These are phyloP conservation scores for Smittium mucronatum DNA, from an alignment of 371 early-diverging fungal species.

Conservation along the genomic window DNA sequence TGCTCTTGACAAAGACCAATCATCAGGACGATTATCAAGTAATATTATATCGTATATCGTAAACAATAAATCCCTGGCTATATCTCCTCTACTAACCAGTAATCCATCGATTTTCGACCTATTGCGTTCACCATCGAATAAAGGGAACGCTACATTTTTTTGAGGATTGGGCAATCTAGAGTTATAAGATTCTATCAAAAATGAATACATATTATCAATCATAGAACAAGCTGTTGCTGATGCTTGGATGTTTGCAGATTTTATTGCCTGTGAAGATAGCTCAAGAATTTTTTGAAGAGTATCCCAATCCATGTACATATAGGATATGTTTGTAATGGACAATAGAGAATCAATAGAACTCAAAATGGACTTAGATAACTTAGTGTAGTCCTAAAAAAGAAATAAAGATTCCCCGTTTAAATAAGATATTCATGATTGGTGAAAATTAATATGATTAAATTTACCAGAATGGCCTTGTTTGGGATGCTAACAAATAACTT, in stretches of 20 bases:
- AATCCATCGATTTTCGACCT: slow-evolving; percentile 9
- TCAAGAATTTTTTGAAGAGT: slow-evolving; percentile 34
- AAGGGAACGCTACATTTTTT: not conserved
- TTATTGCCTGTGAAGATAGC: slow-evolving; percentile 35
- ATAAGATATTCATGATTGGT: too few relatives aligned
- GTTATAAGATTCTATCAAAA: slow-evolving; percentile 46
- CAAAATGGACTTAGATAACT: slow-evolving; percentile 25
- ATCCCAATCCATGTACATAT: slow-evolving; percentile 24
- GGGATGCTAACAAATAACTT: slow-evolving; percentile 61
- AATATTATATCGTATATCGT: slow-evolving; percentile 55
- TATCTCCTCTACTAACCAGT: slow-evolving; percentile 19
- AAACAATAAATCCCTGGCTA: slow-evolving; percentile 45
- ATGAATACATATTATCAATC: slow-evolving; percentile 55
- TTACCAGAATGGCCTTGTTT: slow-evolving; percentile 55
- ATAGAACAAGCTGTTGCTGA: slow-evolving; percentile 57
- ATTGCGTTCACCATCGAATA: not conserved
- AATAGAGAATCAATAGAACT: slow-evolving; percentile 26
- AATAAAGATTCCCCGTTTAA: too few relatives aligned
- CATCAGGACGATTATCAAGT: slow-evolving; percentile 64
- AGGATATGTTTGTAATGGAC: slow-evolving; percentile 19
- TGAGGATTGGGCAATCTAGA: not conserved
- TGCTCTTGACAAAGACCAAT: slow-evolving; percentile 74
- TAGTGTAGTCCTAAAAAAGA: slow-evolving; percentile 21
- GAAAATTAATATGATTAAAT: not conserved
- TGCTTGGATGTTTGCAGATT: slow-evolving; percentile 36